These are phyloP conservation scores for Aspergillus campestris DNA, from an alignment of 495 filamentous ascomycete species.

Conservation along the genomic window DNA sequence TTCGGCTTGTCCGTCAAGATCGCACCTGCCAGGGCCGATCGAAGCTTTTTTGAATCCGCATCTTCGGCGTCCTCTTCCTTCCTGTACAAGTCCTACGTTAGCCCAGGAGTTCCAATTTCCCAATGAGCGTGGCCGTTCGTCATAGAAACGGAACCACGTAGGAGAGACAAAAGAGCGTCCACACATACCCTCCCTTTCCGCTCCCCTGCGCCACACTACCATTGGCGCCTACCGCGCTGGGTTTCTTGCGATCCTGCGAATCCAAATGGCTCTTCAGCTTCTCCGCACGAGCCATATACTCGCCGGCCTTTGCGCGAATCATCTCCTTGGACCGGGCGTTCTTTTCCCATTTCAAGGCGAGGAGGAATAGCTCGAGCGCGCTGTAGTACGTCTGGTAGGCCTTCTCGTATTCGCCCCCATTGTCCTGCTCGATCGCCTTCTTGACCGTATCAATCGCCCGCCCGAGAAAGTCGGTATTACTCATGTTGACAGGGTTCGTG, in stretches of 20 bases:
- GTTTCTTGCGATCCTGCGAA: slow-evolving; percentile 68
- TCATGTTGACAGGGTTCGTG: slow-evolving; percentile 52
- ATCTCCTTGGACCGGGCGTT: slow-evolving; percentile 92
- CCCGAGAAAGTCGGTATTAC: slow-evolving; percentile 92
- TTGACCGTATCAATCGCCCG: slow-evolving; percentile 93
- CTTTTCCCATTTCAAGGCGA: slow-evolving; percentile 98
- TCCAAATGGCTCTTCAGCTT: slow-evolving; percentile 88
- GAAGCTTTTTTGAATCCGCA: slow-evolving; percentile 88
- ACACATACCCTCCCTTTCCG: slow-evolving; percentile 54
- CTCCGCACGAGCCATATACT: slow-evolving; percentile 98
- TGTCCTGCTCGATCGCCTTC: slow-evolving; percentile 94
- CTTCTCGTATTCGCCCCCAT: slow-evolving; percentile 89
- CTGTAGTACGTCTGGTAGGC: slow-evolving; percentile 93
- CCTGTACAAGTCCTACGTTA: slow-evolving; percentile 16
- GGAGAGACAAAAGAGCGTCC: not conserved
- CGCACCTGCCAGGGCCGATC: slow-evolving; percentile 81
- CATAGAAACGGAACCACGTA: not conserved
- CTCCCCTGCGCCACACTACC: slow-evolving; percentile 63
- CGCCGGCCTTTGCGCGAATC: slow-evolving; percentile 82
- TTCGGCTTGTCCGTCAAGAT: slow-evolving; percentile 94
- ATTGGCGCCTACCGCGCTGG: slow-evolving; percentile 77
- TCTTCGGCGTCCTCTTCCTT: slow-evolving; percentile 64
- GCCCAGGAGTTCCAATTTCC: not conserved
- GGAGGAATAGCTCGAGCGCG: slow-evolving; percentile 90
- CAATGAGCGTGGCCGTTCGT: not conserved